phyloP scores from a whole-genome alignment of 768 basidiomycete genomes.

The Serendipita sp. region DNA sequence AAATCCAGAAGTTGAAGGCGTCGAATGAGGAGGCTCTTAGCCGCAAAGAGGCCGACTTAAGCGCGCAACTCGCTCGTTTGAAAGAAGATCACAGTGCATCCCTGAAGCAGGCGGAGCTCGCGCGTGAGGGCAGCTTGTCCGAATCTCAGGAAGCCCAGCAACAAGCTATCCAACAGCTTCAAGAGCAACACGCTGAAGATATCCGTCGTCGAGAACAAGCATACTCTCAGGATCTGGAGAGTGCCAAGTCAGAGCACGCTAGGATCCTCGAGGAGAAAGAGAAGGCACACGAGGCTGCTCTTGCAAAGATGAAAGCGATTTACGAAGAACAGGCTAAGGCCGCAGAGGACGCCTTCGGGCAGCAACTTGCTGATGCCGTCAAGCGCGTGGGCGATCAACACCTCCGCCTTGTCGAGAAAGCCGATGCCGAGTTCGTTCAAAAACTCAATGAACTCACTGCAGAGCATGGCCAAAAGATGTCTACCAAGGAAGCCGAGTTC shows the following conservation, averaged over 20 bases:
- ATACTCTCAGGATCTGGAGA: slow-evolving; percentile 48
- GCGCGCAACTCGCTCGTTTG: slow-evolving; percentile 49
- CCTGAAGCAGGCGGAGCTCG: slow-evolving; percentile 57
- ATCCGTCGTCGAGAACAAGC: slow-evolving; percentile 49
- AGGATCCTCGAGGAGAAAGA: slow-evolving; percentile 36
- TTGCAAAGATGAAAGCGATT: slow-evolving; percentile 21
- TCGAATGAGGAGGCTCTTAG: slow-evolving; percentile 33
- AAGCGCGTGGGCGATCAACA: slow-evolving; percentile 1
- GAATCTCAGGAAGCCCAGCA: slow-evolving; percentile 58
- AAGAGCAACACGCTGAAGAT: slow-evolving; percentile 54
- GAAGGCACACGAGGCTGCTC: slow-evolving; percentile 35
- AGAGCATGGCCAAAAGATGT: slow-evolving; percentile 40
- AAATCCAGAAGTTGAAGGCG: slow-evolving; percentile 9
- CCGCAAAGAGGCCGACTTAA: slow-evolving; percentile 41
- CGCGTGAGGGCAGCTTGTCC: slow-evolving; percentile 54
- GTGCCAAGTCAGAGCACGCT: slow-evolving; percentile 46
- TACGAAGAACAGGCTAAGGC: slow-evolving; percentile 15
- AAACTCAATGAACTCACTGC: slow-evolving; percentile 49
- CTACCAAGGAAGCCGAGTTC: slow-evolving; percentile 46
- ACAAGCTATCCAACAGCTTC: slow-evolving; percentile 43
- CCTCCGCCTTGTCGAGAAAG: slow-evolving; percentile 7
- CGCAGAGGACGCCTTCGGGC: not conserved
- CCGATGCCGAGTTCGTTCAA: slow-evolving; percentile 43
- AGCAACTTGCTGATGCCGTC: slow-evolving; percentile 2
- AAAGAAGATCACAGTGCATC: slow-evolving; percentile 62